These are phyloP conservation scores for Cyberlindnera mrakii DNA, from an alignment of 805 yeast species.

Conservation along the genomic window DNA sequence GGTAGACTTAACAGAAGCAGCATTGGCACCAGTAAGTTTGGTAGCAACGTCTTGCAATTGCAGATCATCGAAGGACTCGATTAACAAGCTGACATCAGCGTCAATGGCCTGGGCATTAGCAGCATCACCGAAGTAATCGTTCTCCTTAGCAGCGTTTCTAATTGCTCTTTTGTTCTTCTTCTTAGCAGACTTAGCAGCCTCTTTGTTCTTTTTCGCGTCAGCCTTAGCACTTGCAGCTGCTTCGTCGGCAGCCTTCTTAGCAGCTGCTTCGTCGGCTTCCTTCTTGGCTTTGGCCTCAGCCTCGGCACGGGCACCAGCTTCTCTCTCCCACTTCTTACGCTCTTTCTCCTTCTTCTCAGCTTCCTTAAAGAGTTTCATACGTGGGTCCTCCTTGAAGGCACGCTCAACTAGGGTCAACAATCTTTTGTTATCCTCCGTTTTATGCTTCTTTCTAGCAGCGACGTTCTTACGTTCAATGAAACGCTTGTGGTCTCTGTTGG, in stretches of 20 bases:
- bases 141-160: constrained; percentile 78
- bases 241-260: constrained; percentile 70
- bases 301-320: constrained; percentile 94
- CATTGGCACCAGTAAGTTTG: constrained; percentile 45
- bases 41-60: constrained; percentile 71
- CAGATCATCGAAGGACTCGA: constrained; percentile 76
- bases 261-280: constrained; percentile 85
- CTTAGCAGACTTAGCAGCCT: constrained; percentile 81
- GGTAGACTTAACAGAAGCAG: constrained; percentile 52
- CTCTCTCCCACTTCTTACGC: constrained; percentile 93
- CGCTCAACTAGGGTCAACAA: constrained; percentile 80
- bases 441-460: constrained; percentile 93
- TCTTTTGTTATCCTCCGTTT: constrained; percentile 94
- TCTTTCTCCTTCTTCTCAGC: constrained; percentile 93
- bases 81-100: constrained; percentile 70
- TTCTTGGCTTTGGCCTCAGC: constrained; percentile 87
- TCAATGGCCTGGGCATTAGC: constrained; percentile 62
- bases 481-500: constrained; percentile 99
- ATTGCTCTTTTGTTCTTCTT: constrained; percentile 93
- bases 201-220: constrained; percentile 90
- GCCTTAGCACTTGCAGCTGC: constrained; percentile 59
- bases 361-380: constrained; percentile 89
- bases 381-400: constrained; percentile 87
- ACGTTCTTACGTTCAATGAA: constrained; percentile 95
- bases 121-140: constrained; percentile 78